Evolutionary conservation across 2,329 filamentous ascomycete genomes (phyloP), one percentile per base, ranked within the genome.

Genomic region (Pseudogymnoascus sp.): DNA sequence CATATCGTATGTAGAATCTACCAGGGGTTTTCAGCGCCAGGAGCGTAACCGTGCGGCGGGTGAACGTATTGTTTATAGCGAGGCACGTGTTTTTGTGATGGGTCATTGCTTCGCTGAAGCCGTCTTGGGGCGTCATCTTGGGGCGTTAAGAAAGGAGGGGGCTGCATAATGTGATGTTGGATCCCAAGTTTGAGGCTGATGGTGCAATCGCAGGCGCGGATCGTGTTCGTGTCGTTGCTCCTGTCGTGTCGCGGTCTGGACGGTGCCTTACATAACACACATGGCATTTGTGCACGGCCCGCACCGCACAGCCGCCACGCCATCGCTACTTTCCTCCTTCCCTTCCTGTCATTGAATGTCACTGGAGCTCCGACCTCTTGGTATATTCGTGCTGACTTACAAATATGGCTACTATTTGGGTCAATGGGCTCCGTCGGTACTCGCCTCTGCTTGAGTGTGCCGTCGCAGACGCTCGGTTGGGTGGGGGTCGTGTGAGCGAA

Each of bases 401-500:
- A 19, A 26, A 7, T 46, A 23, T 23, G 23, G 13, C 23, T 46
- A 23, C 19, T 50, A 26, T 26, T 50, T n/a, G 7, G 21, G 44
- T 19, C 44, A 50, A 50, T 26, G 23, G 23, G 46, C 46, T 53
- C 1, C 15, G 23, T 53, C 46, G 23, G 46, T 31, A 17, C 23
- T 31, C 46, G 46, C 46, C 46, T 46, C 7, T n/a, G 9, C 19
- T 33, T 17, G 26, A 19, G 26, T 19, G 17, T n/a, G n/a, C n/a
- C n/a, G n/a, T 7, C 19, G 11, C 10, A 10, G 46, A 13, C 13
- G 15, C 13, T 56, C 26, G 46, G 46, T 11, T 31, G 46, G 11
- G 46, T 56, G 46, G 46, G 46, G 46, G 46, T 56, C 46, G 46
- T 56, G 46, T 56, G 46, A 33, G 46, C 26, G 5, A 56, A 33